A percentile compares a stretch with the other conserved stretches of the same genome.
These are phyloP conservation scores for Cyberlindnera misumaiensis DNA, from an alignment of 805 yeast species.

Conservation along the genomic window DNA sequence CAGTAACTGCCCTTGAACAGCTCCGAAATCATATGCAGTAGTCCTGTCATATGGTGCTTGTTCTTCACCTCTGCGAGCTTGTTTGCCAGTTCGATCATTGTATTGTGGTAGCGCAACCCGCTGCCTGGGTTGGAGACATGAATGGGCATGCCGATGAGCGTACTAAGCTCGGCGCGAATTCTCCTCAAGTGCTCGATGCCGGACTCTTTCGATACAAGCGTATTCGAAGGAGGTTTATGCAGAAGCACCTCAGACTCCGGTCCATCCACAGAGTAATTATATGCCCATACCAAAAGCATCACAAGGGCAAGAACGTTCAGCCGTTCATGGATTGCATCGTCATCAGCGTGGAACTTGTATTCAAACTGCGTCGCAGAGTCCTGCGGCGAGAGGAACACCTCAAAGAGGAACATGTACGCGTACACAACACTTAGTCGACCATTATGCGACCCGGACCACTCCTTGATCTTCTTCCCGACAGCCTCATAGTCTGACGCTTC, in stretches of 20 bases:
- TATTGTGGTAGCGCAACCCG: slow-evolving; percentile 33
- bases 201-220: slow-evolving; percentile 34
- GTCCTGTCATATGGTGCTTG: slow-evolving; percentile 48
- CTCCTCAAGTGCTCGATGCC: slow-evolving; percentile 46
- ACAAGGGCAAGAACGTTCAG: slow-evolving; percentile 28
- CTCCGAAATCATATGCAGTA: slow-evolving; percentile 40
- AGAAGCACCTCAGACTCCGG: slow-evolving; percentile 31
- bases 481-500: slow-evolving; percentile 42
- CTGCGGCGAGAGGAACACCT: slow-evolving; percentile 52
- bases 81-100: slow-evolving; percentile 35
- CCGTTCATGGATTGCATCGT: slow-evolving; percentile 41
- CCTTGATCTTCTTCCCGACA: slow-evolving; percentile 42
- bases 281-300: slow-evolving; percentile 41
- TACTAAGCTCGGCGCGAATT: slow-evolving; percentile 36
- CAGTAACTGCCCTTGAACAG: slow-evolving; percentile 38
- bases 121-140: slow-evolving; percentile 27
- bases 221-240: slow-evolving; percentile 13
- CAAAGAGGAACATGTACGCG: slow-evolving; percentile 54
- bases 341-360: slow-evolving; percentile 41
- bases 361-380: slow-evolving; percentile 34
- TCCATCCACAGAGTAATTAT: slow-evolving; percentile 41
- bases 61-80: slow-evolving; percentile 33
- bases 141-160: slow-evolving; percentile 25
- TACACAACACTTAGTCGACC: slow-evolving; percentile 53
- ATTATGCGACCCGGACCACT: slow-evolving; percentile 41